Base-by-base conservation (phyloP, 2,329 filamentous ascomycete species). In the Aspergillus candidus region DNA sequence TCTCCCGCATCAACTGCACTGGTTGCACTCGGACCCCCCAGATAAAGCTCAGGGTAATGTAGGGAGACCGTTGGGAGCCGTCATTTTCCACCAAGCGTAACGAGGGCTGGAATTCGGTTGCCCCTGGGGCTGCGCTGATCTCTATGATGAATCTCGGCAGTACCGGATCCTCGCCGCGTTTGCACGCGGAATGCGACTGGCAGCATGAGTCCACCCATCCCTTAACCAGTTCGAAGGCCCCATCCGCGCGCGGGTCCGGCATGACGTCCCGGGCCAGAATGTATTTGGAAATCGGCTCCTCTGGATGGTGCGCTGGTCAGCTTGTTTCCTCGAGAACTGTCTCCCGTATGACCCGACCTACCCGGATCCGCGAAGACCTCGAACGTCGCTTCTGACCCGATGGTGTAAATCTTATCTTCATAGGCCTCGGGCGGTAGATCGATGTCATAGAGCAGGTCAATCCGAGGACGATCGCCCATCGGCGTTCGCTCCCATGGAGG, bases 11-110 rank as follows among this genome's bases (percentile, higher is more conserved):
- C n/a, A 34, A 14, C 14, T 41, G 38, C 10, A 41, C 38, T 18
- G 38, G 38, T n/a, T 41, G 38, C 6, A 41, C 42, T 11, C 36
- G 15, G 14, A 18, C 30, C 34, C n/a, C 31, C 4, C 10, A 36
- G 6, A 43, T 44, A 46, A 44, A 41, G 40, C 35, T 32, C 7
- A 34, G 7, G 56, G 81, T 77, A 39, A 84, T 86, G 4, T 86
- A 93, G 72, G 22, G 22, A 3, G 5, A 27, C 10, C 6, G 4
- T 35, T n/a, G 14, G 11, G 34, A 35, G 14, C 34, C 34, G 34
- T 35, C 34, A 35, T 14, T 35, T 35, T 35, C 34, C 11, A 35
- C 13, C 14, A 35, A n/a, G 14, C 34, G 34, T 12, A 35, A 35
- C 11, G 12, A 15, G 12, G 34, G 34, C 8, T 11, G 14, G 14